These are phyloP conservation scores for Datura wrightii DNA, from an alignment of 257 asterid genomes.

Conservation along the genomic window DNA sequence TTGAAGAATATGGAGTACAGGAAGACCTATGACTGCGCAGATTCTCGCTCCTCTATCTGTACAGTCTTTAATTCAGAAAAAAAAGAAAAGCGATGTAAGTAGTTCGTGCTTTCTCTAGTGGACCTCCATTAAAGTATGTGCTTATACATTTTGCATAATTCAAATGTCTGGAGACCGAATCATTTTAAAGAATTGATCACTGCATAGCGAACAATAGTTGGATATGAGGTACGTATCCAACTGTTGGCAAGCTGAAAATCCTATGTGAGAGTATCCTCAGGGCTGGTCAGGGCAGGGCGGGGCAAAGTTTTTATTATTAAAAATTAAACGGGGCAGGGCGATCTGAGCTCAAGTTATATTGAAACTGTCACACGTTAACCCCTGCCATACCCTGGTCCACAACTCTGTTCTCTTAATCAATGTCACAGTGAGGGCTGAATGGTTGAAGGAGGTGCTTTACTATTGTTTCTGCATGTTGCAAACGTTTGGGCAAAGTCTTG, in stretches of 20 bases:
- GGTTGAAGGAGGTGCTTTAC: no score
- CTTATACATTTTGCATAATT: background rate
- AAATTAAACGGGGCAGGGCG: no score
- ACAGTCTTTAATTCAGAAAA: background rate
- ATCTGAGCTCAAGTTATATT: no score
- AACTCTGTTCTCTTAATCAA: no score
- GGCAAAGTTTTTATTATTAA: no score
- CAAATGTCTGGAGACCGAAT: background rate
- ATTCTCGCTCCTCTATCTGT: background rate
- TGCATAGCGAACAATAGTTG: background rate
- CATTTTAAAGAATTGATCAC: slow-evolving; percentile 13
- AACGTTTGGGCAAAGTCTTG: no score
- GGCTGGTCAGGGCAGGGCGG: no score
- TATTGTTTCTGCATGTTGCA: no score
- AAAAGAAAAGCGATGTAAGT: background rate
- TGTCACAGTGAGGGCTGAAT: no score
- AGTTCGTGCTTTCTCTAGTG: slow-evolving; percentile 15
- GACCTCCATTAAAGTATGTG: background rate
- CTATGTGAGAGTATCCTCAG: background rate
- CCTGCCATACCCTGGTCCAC: no score
- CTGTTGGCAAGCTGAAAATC: background rate
- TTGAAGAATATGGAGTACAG: background rate
- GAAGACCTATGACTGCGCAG: slow-evolving; percentile 13
- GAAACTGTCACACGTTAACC: no score
- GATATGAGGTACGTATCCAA: no score